Evolutionary conservation across 1,139 yeast species (phyloP).

Genomic region (Zhuliangozyma blackwelliae): DNA sequence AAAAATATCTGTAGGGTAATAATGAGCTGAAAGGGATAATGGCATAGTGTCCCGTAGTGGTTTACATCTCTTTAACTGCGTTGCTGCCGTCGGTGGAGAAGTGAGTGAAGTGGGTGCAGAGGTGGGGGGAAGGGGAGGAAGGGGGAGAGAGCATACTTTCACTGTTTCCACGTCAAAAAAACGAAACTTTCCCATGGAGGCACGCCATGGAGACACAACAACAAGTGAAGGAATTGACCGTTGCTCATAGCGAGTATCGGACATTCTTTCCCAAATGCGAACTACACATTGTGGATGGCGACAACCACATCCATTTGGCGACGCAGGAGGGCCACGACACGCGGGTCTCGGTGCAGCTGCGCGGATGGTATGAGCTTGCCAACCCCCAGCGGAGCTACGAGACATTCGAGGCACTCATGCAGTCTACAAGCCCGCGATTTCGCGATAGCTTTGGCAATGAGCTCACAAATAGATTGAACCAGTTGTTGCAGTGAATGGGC

Average conservation of each 20-base stretch:
- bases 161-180: no score
- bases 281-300: conserved; percentile 8
- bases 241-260: conserved; percentile 24
- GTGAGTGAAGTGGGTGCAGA: no score
- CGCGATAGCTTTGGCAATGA: conserved; percentile 23
- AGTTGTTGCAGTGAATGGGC: conserved; percentile 7
- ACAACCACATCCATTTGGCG: conserved; percentile 5
- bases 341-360: conserved; percentile 24
- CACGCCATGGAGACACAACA: conserved; percentile 13
- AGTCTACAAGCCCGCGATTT: conserved; percentile 33
- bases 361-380: conserved; percentile 31
- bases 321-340: conserved; percentile 16
- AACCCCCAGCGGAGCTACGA: conserved; percentile 20
- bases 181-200: no score
- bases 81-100: no score
- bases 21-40: no score
- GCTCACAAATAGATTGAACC: conserved; percentile 20
- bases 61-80: no score
- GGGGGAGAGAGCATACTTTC: no score
- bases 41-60: no score
- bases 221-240: conserved; percentile 21
- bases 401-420: conserved; percentile 44
- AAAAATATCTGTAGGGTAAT: not conserved
- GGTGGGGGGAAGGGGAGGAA: no score
- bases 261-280: conserved; percentile 22